Evolutionary conservation across 75 land plant genomes (phyloP).

Genomic region (Picea glauca): DNA sequence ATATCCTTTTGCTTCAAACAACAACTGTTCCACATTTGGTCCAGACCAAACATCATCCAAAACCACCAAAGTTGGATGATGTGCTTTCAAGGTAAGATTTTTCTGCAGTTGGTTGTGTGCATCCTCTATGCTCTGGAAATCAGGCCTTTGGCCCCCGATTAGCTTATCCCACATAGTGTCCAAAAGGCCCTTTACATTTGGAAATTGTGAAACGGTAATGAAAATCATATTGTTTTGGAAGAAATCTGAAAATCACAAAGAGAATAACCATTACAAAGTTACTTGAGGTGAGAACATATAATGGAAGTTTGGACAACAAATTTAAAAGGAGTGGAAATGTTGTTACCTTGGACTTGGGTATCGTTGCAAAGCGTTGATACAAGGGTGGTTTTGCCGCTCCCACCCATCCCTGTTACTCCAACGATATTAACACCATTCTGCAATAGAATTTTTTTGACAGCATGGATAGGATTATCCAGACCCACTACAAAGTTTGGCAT

Average conservation of each 20-base stretch:
- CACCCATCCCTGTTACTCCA: conserved; percentile 3
- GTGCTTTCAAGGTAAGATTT: background rate
- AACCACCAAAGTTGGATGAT: background rate
- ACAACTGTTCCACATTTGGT: background rate
- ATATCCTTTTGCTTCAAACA: background rate
- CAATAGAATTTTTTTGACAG: background rate
- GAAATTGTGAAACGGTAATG: background rate
- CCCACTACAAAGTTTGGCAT: conserved; percentile 6
- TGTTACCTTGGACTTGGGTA: background rate
- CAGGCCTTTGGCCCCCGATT: background rate
- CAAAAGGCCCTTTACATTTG: background rate
- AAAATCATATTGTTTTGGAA: background rate
- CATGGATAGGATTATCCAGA: background rate
- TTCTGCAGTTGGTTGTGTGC: background rate
- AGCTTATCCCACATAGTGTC: background rate
- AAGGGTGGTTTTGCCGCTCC: background rate
- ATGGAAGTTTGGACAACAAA: too few species aligned
- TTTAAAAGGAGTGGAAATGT: too few species aligned
- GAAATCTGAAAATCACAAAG: background rate
- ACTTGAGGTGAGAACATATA: too few species aligned
- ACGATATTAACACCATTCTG: conserved; percentile 1
- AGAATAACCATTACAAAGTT: too few species aligned
- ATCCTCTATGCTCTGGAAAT: background rate
- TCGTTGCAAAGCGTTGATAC: background rate
- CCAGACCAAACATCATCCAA: background rate